These are phyloP conservation scores for Tolypocladium paradoxum DNA, from an alignment of 2,329 filamentous ascomycete species.

Conservation along the genomic window DNA sequence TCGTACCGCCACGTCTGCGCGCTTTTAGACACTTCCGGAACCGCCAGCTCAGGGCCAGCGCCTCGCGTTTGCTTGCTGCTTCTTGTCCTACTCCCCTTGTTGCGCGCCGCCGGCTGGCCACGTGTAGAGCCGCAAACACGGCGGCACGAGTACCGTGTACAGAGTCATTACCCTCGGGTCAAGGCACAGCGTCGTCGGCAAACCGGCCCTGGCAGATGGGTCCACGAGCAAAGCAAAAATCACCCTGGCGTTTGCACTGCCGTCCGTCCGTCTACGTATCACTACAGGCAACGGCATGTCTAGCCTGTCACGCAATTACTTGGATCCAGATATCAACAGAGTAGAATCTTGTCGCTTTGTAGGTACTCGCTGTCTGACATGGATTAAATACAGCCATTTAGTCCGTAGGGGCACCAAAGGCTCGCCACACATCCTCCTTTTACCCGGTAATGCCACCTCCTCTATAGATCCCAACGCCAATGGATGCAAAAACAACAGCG, in stretches of 20 bases:
- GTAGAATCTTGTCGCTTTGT: neutral
- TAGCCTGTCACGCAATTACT: neutral
- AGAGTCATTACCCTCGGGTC: neutral
- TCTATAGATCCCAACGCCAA: neutral
- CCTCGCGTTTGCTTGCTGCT: neutral
- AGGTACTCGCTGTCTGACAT: neutral
- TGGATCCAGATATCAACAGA: neutral
- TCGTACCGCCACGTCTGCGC: neutral
- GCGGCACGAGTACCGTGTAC: too few relatives aligned
- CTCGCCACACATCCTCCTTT: neutral
- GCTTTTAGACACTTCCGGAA: neutral
- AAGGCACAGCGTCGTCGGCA: neutral
- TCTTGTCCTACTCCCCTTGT: neutral
- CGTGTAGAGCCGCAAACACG: neutral
- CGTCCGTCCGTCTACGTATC: neutral
- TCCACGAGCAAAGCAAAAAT: neutral
- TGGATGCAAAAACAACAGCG: neutral
- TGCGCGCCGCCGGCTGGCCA: neutral
- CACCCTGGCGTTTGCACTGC: neutral
- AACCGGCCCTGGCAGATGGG: neutral
- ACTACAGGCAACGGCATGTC: neutral
- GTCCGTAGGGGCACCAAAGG: neutral
- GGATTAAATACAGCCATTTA: neutral
- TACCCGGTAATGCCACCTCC: neutral
- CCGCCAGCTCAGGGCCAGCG: neutral